Evolutionary conservation across 805 yeast species (phyloP).

Genomic region (Wickerhamiella vanderwaltii): DNA sequence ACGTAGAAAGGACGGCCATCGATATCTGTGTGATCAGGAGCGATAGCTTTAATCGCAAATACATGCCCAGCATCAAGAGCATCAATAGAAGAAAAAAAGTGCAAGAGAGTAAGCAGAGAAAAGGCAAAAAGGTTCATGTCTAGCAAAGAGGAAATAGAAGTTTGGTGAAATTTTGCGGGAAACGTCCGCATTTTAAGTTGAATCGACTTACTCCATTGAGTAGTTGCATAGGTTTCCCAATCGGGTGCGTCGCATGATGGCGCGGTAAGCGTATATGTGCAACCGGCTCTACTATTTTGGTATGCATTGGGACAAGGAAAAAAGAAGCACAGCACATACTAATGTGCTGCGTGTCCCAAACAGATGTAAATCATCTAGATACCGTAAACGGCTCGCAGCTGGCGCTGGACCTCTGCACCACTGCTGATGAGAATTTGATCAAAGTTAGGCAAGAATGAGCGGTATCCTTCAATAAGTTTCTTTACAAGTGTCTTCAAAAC

Average conservation of each 20-base stretch:
- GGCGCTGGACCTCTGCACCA: conserved; percentile 21
- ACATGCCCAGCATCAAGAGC: conserved; percentile 19
- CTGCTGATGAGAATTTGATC: conserved; percentile 15
- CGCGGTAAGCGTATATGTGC: too few species aligned
- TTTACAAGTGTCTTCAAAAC: conserved; percentile 23
- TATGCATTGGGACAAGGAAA: too few species aligned
- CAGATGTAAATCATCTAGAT: conserved; percentile 11
- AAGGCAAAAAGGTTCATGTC: background rate
- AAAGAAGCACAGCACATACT: too few species aligned
- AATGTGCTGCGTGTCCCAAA: too few species aligned
- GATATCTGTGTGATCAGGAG: conserved; percentile 12
- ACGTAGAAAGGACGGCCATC: conserved; percentile 19
- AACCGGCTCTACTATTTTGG: too few species aligned
- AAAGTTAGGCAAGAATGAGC: conserved; percentile 19
- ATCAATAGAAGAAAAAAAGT: background rate
- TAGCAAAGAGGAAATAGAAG: background rate
- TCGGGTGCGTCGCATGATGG: too few species aligned
- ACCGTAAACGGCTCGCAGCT: conserved; percentile 17
- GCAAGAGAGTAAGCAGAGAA: background rate
- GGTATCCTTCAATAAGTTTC: conserved; percentile 22
- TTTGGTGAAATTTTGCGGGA: too few species aligned
- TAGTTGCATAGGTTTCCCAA: too few species aligned
- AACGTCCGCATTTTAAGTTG: too few species aligned
- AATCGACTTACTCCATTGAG: too few species aligned
- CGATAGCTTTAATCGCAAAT: conserved; percentile 19